Evolutionary conservation across 2,329 filamentous ascomycete genomes (phyloP), one percentile per base, ranked within the genome.

Genomic region (Xylaria sp.): DNA sequence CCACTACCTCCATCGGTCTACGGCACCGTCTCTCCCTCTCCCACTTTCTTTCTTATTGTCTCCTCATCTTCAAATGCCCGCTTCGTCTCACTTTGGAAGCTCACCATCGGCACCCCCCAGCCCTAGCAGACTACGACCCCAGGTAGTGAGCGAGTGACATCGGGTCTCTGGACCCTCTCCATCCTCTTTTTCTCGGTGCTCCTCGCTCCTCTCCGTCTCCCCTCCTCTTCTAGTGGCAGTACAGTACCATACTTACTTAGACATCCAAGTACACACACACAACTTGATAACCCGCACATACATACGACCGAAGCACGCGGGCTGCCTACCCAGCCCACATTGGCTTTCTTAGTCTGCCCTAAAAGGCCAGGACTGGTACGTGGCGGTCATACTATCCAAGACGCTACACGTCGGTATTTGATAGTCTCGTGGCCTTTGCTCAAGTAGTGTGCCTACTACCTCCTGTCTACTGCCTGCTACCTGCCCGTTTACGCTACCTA

Each of bases 321-420:
- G 28, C 28, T 49, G 28, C n/a, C 28, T 15, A 3, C 19, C 19
- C 49, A 60, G 63, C 63, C 59, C 63, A 45, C 60, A 52, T 52
- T 50, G 51, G 19, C 57, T 5, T n/a, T 61, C 21, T 42, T 63
- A 61, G 61, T 52, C 50, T 59, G 58, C 57, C 60, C 61, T 60
- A 60, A 64, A 46, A 38, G 43, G 47, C 50, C 58, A 43, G 43
- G 25, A 38, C 37, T 45, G 45, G 46, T 42, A 57, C 46, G 37
- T 31, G 47, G 40, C 52, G 52, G 52, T 23, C 40, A 8, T 19
- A 31, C 55, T 28, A 46, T 46, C 35, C 38, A 21, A 17, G 5
- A 21, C 40, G 14, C 14, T 47, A 31, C 23, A 47, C 45, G 28
- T 19, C 28, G 38, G 60, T 61, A 63, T 63, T 58, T 56, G 64